These are phyloP conservation scores for Suhomyces bolitotheri DNA, from an alignment of 1,139 yeast species.

Conservation along the genomic window DNA sequence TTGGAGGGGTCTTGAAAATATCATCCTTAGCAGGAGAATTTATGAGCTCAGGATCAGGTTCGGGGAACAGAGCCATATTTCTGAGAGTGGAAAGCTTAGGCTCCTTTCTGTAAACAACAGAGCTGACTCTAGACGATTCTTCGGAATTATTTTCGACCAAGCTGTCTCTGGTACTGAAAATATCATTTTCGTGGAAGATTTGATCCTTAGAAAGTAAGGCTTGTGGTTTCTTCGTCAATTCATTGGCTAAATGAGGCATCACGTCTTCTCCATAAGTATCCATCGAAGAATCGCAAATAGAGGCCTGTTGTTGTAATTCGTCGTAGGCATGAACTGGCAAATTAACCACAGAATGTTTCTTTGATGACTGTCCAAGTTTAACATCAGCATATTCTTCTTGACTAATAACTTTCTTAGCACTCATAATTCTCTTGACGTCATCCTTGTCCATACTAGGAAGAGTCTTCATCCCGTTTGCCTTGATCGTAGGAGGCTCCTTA, in stretches of 20 bases:
- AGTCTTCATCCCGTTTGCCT: conserved; percentile 43
- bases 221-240: conserved; percentile 36
- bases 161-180: conserved; percentile 15
- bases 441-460: conserved; percentile 52
- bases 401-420: conserved; percentile 40
- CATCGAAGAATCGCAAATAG: conserved; percentile 37
- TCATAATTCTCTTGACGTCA: conserved; percentile 44
- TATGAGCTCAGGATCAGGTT: conserved; percentile 38
- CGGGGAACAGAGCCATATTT: conserved; percentile 26
- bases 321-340: conserved; percentile 31
- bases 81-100: conserved; percentile 6
- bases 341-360: conserved; percentile 34
- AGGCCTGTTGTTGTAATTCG: conserved; percentile 42
- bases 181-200: conserved; percentile 37
- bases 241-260: conserved; percentile 37
- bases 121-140: conserved; percentile 17
- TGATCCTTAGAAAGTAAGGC: conserved; percentile 39
- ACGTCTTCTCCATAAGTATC: conserved; percentile 23
- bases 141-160: conserved; percentile 15
- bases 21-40: conserved; percentile 21
- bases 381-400: conserved; percentile 45
- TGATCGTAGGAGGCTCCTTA: conserved; percentile 37
- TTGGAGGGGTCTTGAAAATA: conserved; percentile 33
- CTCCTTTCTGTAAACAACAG: conserved; percentile 17
- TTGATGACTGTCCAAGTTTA: conserved; percentile 32